A percentile compares a stretch with the other conserved stretches of the same genome.
Conservation (phyloP, 306 rosid genomes). For the Erythrophleum fordii region DNA sequence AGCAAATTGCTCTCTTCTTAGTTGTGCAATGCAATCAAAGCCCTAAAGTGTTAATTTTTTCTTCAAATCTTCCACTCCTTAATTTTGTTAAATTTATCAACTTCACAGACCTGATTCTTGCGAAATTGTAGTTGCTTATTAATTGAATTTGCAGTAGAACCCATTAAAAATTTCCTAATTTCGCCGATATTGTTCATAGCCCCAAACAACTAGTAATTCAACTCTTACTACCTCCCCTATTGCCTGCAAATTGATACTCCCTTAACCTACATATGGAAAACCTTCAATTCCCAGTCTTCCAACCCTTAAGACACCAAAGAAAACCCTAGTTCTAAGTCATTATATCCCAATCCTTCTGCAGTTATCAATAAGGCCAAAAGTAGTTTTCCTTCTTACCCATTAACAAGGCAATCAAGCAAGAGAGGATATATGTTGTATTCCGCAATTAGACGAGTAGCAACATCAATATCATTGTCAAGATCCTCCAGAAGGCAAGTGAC, state of each 20-base stretch:
- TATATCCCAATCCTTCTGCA: neutral
- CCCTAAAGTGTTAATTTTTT: too few species aligned
- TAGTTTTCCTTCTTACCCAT: slow-evolving; percentile 65
- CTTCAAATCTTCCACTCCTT: too few species aligned
- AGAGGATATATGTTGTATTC: slow-evolving; percentile 71
- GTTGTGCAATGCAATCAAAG: neutral
- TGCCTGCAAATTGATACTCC: neutral
- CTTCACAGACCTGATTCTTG: neutral
- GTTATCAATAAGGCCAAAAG: slow-evolving; percentile 7
- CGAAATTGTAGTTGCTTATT: neutral
- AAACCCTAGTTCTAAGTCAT: neutral
- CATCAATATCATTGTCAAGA: slow-evolving; percentile 43
- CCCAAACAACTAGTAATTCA: neutral
- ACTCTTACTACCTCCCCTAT: neutral
- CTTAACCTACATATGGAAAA: neutral
- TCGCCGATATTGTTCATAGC: neutral
- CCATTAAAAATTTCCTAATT: neutral
- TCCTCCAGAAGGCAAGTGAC: slow-evolving; percentile 70
- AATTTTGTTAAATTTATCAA: neutral
- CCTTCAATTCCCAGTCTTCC: neutral
- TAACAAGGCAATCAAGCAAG: slow-evolving; percentile 79
- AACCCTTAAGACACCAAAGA: neutral
- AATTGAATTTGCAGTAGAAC: neutral
- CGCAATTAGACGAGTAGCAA: slow-evolving; percentile 56
- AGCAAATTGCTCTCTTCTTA: neutral